Evolutionary conservation across 192 early-diverging fungal genomes (phyloP).

Genomic region (Coemansia sp.): DNA sequence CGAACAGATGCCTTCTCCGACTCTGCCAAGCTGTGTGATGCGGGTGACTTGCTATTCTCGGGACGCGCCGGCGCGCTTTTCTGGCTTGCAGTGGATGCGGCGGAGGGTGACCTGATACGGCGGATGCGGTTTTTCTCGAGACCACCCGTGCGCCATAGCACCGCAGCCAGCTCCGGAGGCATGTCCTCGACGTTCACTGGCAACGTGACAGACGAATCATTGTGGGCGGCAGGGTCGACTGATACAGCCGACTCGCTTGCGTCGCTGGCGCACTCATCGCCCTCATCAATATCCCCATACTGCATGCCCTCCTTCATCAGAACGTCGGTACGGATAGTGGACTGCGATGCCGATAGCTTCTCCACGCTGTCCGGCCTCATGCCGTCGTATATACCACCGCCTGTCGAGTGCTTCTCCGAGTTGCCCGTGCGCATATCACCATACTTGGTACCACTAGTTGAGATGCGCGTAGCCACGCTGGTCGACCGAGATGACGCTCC

Average conservation of each 20-base stretch:
- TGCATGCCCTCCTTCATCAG: constrained; percentile 44
- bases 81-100: neutral
- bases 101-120: constrained; percentile 23
- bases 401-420: constrained; percentile 35
- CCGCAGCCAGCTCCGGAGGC: constrained; percentile 46
- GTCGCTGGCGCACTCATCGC: constrained; percentile 7
- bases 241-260: constrained; percentile 46
- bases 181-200: constrained; percentile 46
- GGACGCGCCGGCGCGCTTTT: constrained; percentile 4
- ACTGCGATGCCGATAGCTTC: constrained; percentile 43
- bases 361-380: constrained; percentile 23
- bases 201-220: constrained; percentile 40
- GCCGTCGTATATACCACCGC: constrained; percentile 24
- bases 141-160: constrained; percentile 48
- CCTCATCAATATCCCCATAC: constrained; percentile 42
- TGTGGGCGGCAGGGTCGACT: constrained; percentile 14
- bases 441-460: constrained; percentile 32
- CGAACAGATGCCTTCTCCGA: constrained; percentile 3
- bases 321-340: constrained; percentile 45
- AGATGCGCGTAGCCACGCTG: constrained; percentile 43
- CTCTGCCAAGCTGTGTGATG: neutral
- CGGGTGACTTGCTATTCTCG: neutral
- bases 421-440: constrained; percentile 23
- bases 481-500: constrained; percentile 46
- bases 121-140: constrained; percentile 28